Conservation (phyloP, 768 basidiomycete genomes). For the Boletus tylopilopsis region DNA sequence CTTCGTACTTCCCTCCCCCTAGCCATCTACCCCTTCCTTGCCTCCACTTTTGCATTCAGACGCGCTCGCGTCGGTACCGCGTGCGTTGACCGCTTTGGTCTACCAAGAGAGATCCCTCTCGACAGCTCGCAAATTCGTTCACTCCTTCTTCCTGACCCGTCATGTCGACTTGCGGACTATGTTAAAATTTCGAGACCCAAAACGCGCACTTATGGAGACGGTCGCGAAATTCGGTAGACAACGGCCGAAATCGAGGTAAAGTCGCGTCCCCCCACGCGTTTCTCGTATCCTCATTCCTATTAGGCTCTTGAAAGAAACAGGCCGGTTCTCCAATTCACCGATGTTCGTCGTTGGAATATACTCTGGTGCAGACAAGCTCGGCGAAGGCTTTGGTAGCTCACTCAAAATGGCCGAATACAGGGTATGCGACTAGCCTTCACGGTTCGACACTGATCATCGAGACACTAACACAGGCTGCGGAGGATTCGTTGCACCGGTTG, state of each 20-base stretch:
- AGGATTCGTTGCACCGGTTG: constrained; percentile 78
- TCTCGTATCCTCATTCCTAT: neutral
- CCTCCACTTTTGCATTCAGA: constrained; percentile 71
- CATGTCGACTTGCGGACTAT: constrained; percentile 75
- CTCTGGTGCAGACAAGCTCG: constrained; percentile 77
- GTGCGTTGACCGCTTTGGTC: constrained; percentile 82
- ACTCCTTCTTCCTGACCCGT: constrained; percentile 84
- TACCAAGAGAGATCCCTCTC: constrained; percentile 84
- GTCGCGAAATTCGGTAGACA: constrained; percentile 66
- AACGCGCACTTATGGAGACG: constrained; percentile 69
- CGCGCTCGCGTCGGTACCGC: constrained; percentile 83
- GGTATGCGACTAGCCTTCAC: constrained; percentile 39
- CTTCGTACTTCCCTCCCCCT: neutral
- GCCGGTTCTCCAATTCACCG: constrained; percentile 85
- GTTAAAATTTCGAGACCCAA: constrained; percentile 82
- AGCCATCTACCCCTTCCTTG: constrained; percentile 47
- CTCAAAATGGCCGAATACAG: constrained; percentile 94
- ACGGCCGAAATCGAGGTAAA: constrained; percentile 64
- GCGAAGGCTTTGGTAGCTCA: constrained; percentile 92
- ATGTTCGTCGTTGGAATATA: constrained; percentile 96
- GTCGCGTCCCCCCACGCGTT: neutral
- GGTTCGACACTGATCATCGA: neutral
- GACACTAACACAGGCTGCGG: constrained; percentile 58
- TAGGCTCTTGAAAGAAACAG: constrained; percentile 89
- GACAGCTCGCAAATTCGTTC: constrained; percentile 84